Evolutionary conservation across 495 filamentous ascomycete genomes (phyloP).

Genomic region (Tuber microsphaerosporum): DNA sequence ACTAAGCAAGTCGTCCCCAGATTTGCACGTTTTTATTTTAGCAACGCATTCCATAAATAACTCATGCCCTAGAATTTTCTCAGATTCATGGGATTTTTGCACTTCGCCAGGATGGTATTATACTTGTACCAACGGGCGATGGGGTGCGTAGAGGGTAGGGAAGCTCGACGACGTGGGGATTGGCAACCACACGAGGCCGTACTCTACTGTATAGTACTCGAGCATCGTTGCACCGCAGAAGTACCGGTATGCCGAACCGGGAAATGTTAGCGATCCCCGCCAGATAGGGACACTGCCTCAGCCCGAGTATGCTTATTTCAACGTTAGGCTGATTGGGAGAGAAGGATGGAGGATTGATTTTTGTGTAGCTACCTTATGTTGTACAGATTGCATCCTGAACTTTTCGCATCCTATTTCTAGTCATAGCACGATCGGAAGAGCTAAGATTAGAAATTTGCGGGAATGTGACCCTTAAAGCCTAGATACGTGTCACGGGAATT

Average conservation of each 20-base stretch:
- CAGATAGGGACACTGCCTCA: not conserved
- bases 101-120: not conserved
- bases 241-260: not conserved
- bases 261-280: not conserved
- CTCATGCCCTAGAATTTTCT: not conserved
- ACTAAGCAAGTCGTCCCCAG: not conserved
- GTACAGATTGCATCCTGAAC: not conserved
- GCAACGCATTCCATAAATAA: not conserved
- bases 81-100: not conserved
- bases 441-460: not conserved
- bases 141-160: not conserved
- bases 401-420: not conserved
- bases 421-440: not conserved
- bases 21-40: conserved; percentile 1
- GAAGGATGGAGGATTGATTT: not conserved
- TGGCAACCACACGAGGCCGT: not conserved
- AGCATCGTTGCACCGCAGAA: not conserved
- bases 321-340: not conserved
- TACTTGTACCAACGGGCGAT: not conserved
- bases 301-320: not conserved
- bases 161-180: not conserved
- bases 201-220: not conserved
- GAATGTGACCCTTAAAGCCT: not conserved
- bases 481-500: conserved; percentile 1
- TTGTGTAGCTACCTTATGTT: not conserved